phyloP scores from a whole-genome alignment of 2,329 filamentous ascomycete species.

The Sporothrix luriei region DNA sequence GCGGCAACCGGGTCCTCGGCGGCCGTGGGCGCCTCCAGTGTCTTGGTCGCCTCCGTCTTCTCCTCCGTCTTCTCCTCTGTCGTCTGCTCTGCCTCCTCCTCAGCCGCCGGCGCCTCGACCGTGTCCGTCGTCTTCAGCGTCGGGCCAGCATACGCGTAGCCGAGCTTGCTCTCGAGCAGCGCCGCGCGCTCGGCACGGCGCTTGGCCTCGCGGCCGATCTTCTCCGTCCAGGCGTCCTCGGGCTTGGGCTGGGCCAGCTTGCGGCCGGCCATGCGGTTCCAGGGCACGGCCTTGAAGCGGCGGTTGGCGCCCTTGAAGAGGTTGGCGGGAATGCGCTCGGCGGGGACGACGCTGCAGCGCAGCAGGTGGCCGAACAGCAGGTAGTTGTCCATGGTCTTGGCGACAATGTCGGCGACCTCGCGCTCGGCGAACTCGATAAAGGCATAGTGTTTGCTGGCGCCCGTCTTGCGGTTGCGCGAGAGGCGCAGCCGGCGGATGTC shows the following conservation, averaged over 20 bases:
- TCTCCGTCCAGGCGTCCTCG: conserved; percentile 76
- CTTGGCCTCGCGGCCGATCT: conserved; percentile 71
- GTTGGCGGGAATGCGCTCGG: conserved; percentile 75
- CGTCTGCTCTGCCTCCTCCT: conserved; percentile 31
- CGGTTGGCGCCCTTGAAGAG: conserved; percentile 89
- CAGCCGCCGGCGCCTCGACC: conserved; percentile 43
- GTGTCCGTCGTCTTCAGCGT: conserved; percentile 61
- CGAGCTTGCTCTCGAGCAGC: conserved; percentile 71
- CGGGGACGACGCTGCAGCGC: conserved; percentile 70
- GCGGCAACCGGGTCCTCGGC: conserved; percentile 33
- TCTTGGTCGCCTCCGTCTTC: neutral
- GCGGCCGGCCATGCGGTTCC: conserved; percentile 81
- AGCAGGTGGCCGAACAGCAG: conserved; percentile 92
- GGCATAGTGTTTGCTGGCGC: conserved; percentile 88
- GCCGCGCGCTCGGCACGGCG: conserved; percentile 69
- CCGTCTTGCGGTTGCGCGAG: conserved; percentile 89
- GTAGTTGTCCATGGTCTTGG: conserved; percentile 97
- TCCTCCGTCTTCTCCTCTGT: neutral
- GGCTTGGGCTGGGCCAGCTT: conserved; percentile 72
- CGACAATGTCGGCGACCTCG: conserved; percentile 79
- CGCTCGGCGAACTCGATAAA: conserved; percentile 90
- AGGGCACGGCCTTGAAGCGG: conserved; percentile 82
- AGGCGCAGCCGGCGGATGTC: conserved; percentile 75
- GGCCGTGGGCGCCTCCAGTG: neutral
- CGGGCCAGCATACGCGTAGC: conserved; percentile 80